Percentiles rank a stretch among this genome's conserved stretches.
Conservation (phyloP, 768 basidiomycete genomes). For the Phaffia australis region DNA sequence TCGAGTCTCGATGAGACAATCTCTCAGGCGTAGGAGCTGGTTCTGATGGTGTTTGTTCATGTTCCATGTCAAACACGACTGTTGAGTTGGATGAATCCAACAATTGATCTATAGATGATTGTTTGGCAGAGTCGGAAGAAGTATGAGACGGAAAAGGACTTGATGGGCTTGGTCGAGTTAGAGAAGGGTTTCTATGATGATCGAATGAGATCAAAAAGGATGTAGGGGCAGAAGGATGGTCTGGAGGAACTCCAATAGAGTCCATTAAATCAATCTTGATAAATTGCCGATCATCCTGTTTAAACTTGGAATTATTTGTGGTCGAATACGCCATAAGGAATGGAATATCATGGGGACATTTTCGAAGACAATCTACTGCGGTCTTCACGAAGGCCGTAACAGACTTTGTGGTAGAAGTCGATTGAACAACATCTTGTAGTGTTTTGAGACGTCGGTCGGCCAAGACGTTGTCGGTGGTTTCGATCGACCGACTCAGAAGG, state of each 20-base stretch:
- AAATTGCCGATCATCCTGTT: neutral
- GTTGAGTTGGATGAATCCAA: neutral
- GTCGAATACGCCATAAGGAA: conserved; percentile 10
- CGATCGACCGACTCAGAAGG: neutral
- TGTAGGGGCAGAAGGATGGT: conserved; percentile 8
- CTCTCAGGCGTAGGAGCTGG: conserved; percentile 1
- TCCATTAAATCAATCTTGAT: conserved; percentile 6
- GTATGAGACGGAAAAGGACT: neutral
- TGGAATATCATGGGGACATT: conserved; percentile 17
- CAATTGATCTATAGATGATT: neutral
- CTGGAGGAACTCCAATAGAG: conserved; percentile 17
- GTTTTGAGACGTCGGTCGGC: conserved; percentile 19
- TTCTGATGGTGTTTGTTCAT: neutral
- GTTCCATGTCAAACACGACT: neutral
- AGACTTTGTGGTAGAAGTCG: conserved; percentile 3
- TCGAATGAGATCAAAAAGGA: neutral
- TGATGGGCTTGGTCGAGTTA: neutral
- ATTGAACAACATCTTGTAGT: conserved; percentile 18
- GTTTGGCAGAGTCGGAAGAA: neutral
- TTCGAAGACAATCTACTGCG: conserved; percentile 2
- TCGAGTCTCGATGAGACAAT: neutral
- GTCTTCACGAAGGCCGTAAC: conserved; percentile 6
- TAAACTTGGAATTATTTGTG: neutral
- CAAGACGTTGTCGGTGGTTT: conserved; percentile 18
- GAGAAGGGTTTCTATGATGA: neutral